Evolutionary conservation across 306 rosid species (phyloP).

Genomic region (Castanospermum australe): DNA sequence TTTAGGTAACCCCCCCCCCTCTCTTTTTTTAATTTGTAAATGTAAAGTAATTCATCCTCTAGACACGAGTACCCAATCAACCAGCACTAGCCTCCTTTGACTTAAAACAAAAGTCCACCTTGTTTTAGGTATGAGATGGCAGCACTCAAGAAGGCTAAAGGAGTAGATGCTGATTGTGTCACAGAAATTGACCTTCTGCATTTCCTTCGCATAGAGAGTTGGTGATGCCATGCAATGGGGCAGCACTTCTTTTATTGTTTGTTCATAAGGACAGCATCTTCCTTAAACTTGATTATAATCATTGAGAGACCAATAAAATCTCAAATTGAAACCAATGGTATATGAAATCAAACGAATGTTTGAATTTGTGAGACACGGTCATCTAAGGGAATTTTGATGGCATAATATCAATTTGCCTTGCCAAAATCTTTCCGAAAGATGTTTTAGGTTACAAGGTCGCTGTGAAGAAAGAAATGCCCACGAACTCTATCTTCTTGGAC

Average conservation of each 20-base stretch:
- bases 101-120: constrained; percentile 36
- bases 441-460: not conserved
- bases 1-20: not conserved
- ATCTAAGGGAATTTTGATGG: too few relatives aligned
- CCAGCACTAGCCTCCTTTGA: constrained; percentile 30
- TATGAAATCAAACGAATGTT: constrained; percentile 25
- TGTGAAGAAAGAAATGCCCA: not conserved
- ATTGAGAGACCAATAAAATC: constrained; percentile 6
- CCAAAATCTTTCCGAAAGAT: not conserved
- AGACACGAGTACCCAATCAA: constrained; percentile 29
- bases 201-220: constrained; percentile 45
- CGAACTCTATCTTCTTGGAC: not conserved
- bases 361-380: too few relatives aligned
- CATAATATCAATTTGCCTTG: too few relatives aligned
- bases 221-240: constrained; percentile 46
- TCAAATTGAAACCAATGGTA: not conserved
- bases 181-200: constrained; percentile 65
- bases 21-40: not conserved
- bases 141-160: not conserved
- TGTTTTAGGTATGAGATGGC: constrained; percentile 53
- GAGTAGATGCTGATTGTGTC: constrained; percentile 61
- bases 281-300: constrained; percentile 28
- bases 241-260: too few relatives aligned
- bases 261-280: constrained; percentile 18
- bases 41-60: constrained; percentile 7